These are phyloP conservation scores for Trichomonas gallinae DNA, from an alignment of 208 protist genomes.

Conservation along the genomic window DNA sequence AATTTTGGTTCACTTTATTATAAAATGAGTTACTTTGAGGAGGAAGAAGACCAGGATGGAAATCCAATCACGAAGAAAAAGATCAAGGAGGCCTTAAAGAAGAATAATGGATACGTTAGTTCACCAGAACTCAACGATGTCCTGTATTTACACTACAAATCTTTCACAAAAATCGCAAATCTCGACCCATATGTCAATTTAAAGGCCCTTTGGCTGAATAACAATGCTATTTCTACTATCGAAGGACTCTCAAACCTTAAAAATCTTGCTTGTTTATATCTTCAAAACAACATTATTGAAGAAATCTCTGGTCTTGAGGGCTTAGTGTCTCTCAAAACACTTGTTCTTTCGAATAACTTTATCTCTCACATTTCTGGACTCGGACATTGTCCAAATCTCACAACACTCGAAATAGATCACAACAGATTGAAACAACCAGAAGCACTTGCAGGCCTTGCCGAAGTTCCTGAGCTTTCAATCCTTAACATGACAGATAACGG, in stretches of 20 bases:
- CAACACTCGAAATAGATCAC: constrained; percentile 47
- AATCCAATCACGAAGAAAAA: neutral
- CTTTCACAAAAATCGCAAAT: constrained; percentile 55
- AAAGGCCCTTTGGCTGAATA: constrained; percentile 64
- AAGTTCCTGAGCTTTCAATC: constrained; percentile 53
- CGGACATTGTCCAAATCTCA: constrained; percentile 33
- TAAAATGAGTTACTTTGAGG: neutral
- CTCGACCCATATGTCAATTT: constrained; percentile 58
- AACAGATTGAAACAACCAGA: constrained; percentile 52
- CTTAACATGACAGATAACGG: constrained; percentile 72
- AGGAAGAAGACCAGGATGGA: neutral
- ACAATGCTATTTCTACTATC: constrained; percentile 63
- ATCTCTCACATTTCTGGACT: constrained; percentile 48
- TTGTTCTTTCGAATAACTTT: constrained; percentile 58
- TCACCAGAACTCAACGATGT: constrained; percentile 73
- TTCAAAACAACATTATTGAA: constrained; percentile 67
- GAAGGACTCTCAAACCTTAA: constrained; percentile 52
- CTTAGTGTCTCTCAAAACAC: constrained; percentile 55
- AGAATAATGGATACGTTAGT: neutral
- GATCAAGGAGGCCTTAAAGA: neutral
- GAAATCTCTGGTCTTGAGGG: constrained; percentile 41
- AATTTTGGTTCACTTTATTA: too few species aligned
- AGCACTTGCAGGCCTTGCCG: constrained; percentile 49
- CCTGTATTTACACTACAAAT: constrained; percentile 68
- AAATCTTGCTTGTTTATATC: constrained; percentile 60